Evolutionary conservation across 768 basidiomycete genomes (phyloP), one percentile per base, ranked within the genome.

Genomic region (Trametes coccinea): DNA sequence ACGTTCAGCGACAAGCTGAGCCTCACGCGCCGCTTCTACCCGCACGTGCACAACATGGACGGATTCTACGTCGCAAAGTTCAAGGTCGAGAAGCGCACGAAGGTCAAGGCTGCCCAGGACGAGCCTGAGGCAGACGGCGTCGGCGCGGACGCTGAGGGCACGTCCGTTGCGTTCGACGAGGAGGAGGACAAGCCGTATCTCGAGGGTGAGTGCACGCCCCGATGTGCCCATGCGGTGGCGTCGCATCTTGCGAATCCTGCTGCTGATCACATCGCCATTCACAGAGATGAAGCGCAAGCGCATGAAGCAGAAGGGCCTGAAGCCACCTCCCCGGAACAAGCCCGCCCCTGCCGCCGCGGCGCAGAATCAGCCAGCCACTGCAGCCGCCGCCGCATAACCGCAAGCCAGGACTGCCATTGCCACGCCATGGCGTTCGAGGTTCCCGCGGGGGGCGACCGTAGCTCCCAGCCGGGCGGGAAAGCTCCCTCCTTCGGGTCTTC

Each of bases 11-110:
- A 89, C 37, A 90, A 84, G 65, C 73, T 99, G 69, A 81, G 78
- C 63, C 75, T 96, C 65, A 97, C 97, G 17, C 79, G 94, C 67
- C 80, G 97, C 62, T 96, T 94, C 74, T 96, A 95, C 72, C 92
- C 95, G 14, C 95, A 98, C 75, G 95, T 97, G 68, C 95, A 98
- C 77, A 99, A 99, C 76, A 97, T 98, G 95, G 97, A 99, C 73
- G 97, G 97, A 5, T 99, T 99, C 82, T 99, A 84, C 74, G 95
- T 98, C 57, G 96, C 96, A 61, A 98, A 98, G 75, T 93, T 99
- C 83, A 95, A 92, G 75, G 88, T 98, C n/a, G 89, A 86, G 72
- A 92, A 86, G 75, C 82, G 88, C 61, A 71, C 77, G 50, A 95
- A 90, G 77, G 69, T 59, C 39, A 70, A 69, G 56, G 71, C 68